A percentile compares a stretch with the other conserved stretches of the same genome.
phyloP scores from a whole-genome alignment of 2,329 filamentous ascomycete genomes.

The Claviceps sorghi region DNA sequence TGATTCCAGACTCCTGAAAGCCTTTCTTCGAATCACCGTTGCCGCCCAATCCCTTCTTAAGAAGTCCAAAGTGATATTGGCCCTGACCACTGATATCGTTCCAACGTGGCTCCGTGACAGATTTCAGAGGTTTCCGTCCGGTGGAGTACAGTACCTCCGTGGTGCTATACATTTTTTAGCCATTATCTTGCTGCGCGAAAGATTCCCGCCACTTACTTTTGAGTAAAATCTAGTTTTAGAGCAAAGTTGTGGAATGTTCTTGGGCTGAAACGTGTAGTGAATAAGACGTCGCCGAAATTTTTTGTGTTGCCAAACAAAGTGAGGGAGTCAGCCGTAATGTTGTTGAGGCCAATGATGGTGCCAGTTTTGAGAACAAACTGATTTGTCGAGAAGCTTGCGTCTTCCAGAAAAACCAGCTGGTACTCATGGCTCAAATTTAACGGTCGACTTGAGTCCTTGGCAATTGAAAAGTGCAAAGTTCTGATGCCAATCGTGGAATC shows the following conservation, averaged over 20 bases:
- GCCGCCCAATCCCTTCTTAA: not conserved
- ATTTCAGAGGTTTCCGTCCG: not conserved
- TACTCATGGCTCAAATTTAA: not conserved
- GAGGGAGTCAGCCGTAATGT: not conserved
- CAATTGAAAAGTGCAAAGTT: not conserved
- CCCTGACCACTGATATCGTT: not conserved
- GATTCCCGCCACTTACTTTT: not conserved
- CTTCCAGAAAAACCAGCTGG: not conserved
- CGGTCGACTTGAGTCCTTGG: not conserved
- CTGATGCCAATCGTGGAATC: not conserved
- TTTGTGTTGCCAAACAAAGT: not conserved
- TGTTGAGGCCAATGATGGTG: not conserved
- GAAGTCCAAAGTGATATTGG: not conserved
- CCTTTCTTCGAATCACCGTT: not conserved
- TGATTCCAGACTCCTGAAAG: not conserved
- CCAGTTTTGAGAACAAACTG: not conserved
- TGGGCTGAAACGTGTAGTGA: not conserved
- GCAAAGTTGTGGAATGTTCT: not conserved
- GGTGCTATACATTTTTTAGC: not conserved
- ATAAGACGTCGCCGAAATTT: not conserved
- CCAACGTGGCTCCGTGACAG: not conserved
- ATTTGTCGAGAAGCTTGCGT: not conserved
- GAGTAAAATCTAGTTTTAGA: not conserved
- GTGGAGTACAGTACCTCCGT: not conserved
- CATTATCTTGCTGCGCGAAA: not conserved